Percentiles rank a stretch among this genome's conserved stretches.
These are phyloP conservation scores for Colletotrichum theobromicola DNA, from an alignment of 2,329 filamentous ascomycete genomes.

Conservation along the genomic window DNA sequence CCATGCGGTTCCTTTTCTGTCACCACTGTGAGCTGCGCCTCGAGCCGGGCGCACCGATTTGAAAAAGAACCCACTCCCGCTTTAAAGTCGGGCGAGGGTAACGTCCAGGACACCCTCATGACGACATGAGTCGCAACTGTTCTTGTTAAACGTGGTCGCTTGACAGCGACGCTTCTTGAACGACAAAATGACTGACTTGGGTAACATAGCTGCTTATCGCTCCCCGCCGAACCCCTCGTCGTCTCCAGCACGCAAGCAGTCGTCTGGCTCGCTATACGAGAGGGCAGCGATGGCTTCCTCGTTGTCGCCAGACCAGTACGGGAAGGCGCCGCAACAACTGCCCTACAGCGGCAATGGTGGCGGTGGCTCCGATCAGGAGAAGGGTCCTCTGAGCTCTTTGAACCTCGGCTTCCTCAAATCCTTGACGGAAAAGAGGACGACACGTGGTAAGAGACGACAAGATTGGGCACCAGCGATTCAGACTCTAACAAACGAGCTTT, in stretches of 20 bases:
- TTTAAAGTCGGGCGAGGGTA: not conserved
- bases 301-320: conserved; percentile 45
- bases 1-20: not conserved
- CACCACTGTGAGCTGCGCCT: not conserved
- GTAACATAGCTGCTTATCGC: conserved; percentile 38
- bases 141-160: not conserved
- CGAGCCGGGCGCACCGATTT: not conserved
- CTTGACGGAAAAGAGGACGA: conserved; percentile 75
- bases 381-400: conserved; percentile 46
- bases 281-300: conserved; percentile 50
- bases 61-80: not conserved
- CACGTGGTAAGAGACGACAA: conserved; percentile 63
- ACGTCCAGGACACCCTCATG: not conserved
- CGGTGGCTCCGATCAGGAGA: conserved; percentile 34
- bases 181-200: conserved; percentile 37
- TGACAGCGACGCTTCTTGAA: not conserved
- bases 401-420: conserved; percentile 70
- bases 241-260: conserved; percentile 33
- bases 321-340: conserved; percentile 28
- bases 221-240: conserved; percentile 39
- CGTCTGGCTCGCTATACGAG: conserved; percentile 36
- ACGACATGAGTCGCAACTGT: not conserved
- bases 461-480: not conserved
- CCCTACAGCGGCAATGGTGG: conserved; percentile 22
- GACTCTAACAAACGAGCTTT: not conserved